Conservation (phyloP, 495 filamentous ascomycete genomes). For the Copromyces sp. region DNA sequence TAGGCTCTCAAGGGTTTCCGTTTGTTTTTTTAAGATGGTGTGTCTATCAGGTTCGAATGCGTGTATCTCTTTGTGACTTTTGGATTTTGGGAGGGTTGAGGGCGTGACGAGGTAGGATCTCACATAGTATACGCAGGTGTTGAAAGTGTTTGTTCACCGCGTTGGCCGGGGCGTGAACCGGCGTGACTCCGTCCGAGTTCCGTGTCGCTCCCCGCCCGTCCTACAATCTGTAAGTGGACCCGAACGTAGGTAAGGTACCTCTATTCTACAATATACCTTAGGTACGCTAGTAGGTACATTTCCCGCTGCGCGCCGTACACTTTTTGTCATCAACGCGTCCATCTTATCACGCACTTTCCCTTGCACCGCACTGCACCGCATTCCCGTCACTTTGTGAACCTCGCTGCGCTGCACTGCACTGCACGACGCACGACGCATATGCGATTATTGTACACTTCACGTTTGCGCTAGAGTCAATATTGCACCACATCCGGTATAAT, state of each 20-base stretch:
- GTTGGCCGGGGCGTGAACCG: not conserved
- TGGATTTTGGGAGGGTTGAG: not conserved
- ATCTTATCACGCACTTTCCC: not conserved
- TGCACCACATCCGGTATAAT: not conserved
- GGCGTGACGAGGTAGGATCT: not conserved
- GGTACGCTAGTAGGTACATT: not conserved
- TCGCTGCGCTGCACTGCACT: not conserved
- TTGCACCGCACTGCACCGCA: not conserved
- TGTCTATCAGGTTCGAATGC: not conserved
- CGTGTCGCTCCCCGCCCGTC: not conserved
- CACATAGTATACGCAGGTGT: not conserved
- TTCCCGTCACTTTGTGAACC: not conserved
- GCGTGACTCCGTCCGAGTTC: not conserved
- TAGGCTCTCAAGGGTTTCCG: not conserved
- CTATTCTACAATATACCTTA: too few relatives aligned
- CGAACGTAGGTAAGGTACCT: not conserved
- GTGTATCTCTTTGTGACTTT: not conserved
- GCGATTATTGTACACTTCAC: not conserved
- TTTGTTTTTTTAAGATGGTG: not conserved
- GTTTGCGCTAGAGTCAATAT: not conserved
- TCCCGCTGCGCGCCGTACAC: not conserved
- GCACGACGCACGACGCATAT: not conserved
- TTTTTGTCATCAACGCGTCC: not conserved
- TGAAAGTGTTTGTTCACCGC: not conserved
- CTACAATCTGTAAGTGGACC: not conserved